Evolutionary conservation across 495 filamentous ascomycete genomes (phyloP), one percentile per base, ranked within the genome.

Genomic region (Schizothecium vesticola): DNA sequence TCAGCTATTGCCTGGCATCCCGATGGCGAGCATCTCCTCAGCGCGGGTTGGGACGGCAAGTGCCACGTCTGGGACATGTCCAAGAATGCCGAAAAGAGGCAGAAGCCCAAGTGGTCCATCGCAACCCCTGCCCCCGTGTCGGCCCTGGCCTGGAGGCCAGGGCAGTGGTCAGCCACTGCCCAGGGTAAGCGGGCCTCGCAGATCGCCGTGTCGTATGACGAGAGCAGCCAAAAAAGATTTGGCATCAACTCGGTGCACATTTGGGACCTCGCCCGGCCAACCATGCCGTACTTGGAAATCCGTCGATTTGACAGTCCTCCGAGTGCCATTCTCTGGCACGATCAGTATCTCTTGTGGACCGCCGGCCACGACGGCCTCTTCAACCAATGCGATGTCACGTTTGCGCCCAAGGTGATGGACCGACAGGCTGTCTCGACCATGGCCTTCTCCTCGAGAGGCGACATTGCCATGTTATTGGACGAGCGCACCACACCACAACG

Each of bases 1-100:
- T 89, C 87, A 66, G 84, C 92, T 5, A 88, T 99, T 60, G 92
- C 96, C 71, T 99, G 96, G 95, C 95, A 99, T 75, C 93, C 92
- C 1, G 94, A 97, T 77, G 95, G 95, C 29, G 91, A 91, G 67
- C 91, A 98, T 76, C 82, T 97, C 19, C 88, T 91, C 51, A 97
- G 92, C 74, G 93, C 90, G 25, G 90, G 94, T 51, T 83, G 86
- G 25, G 95, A 99, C 75, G 87, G 88, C 68, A 90, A 88, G 62
- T 91, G 96, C 71, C 89, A 94, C 74, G 88, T 98, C 33, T 99
- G 96, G 96, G 92, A 98, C 77, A 85, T 97, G 73, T 90, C 90
- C 11, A 83, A 85, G n/a, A 87, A 86, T 28, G 86, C 88, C 28
- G 89, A 92, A 70, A 89, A 91, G 74, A 86, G 91, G 60, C 92